Conservation (phyloP, 2,329 filamentous ascomycete genomes). For the Paecilomyces variotii region DNA sequence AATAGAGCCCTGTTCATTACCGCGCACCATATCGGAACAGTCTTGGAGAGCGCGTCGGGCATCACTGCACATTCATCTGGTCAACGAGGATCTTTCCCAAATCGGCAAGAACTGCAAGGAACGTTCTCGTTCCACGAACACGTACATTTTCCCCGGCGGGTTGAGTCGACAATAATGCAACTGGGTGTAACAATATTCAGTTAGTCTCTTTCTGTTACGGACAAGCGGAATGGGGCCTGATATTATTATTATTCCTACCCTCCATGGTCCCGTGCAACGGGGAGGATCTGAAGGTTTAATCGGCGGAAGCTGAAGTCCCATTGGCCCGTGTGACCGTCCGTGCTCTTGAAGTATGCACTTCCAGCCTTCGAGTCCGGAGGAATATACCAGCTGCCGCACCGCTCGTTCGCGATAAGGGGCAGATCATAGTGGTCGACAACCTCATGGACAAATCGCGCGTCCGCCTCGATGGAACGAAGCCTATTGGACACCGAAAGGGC, state of each 20-base stretch:
- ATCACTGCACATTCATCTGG: conserved; percentile 49
- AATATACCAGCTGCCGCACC: conserved; percentile 96
- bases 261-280: conserved; percentile 56
- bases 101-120: conserved; percentile 5
- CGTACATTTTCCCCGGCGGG: conserved; percentile 75
- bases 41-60: conserved; percentile 91
- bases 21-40: conserved; percentile 85
- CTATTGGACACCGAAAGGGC: conserved; percentile 75
- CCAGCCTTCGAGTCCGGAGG: conserved; percentile 54
- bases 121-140: conserved; percentile 5
- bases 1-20: conserved; percentile 78
- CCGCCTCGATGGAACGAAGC: conserved; percentile 66
- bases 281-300: conserved; percentile 74
- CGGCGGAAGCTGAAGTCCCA: conserved; percentile 85
- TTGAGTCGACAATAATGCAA: conserved; percentile 82
- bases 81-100: conserved; percentile 8
- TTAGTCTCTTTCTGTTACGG: background rate
- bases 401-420: conserved; percentile 82
- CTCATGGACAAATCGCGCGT: conserved; percentile 64
- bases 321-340: conserved; percentile 82
- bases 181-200: conserved; percentile 13
- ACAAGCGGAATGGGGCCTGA: background rate
- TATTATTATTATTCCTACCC: conserved; percentile 45
- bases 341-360: conserved; percentile 95
- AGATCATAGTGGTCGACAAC: conserved; percentile 47